Percentiles rank a stretch among this genome's conserved stretches.
Evolutionary conservation across 768 basidiomycete genomes (phyloP).

Genomic region (Hirschioporus abietinus): DNA sequence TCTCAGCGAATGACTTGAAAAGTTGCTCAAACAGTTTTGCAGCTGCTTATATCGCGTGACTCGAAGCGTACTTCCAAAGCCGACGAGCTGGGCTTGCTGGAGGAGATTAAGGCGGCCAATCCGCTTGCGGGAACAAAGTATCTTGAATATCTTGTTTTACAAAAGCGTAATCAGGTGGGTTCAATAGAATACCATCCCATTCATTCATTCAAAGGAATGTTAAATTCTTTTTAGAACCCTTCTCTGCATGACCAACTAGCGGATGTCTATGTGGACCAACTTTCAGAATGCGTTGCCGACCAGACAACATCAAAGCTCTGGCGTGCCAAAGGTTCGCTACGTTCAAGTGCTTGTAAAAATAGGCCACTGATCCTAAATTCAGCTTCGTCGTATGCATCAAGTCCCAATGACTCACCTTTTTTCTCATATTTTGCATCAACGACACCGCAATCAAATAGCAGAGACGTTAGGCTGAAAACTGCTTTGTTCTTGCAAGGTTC

Average conservation of each 20-base stretch:
- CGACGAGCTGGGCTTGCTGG: slow-evolving; percentile 55
- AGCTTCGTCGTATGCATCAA: slow-evolving; percentile 53
- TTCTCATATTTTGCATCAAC: slow-evolving; percentile 77
- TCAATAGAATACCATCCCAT: background rate
- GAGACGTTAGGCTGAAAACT: slow-evolving; percentile 66
- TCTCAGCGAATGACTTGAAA: background rate
- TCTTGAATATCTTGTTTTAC: slow-evolving; percentile 76
- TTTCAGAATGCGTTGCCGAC: slow-evolving; percentile 44
- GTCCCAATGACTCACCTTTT: slow-evolving; percentile 35
- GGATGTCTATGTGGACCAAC: slow-evolving; percentile 44
- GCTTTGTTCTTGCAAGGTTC: slow-evolving; percentile 81
- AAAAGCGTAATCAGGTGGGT: slow-evolving; percentile 55
- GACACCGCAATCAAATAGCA: slow-evolving; percentile 73
- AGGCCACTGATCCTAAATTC: slow-evolving; percentile 7
- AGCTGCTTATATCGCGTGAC: slow-evolving; percentile 61
- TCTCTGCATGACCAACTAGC: slow-evolving; percentile 68
- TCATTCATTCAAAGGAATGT: background rate
- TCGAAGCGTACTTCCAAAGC: slow-evolving; percentile 51
- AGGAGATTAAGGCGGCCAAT: slow-evolving; percentile 52
- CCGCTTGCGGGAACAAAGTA: slow-evolving; percentile 62
- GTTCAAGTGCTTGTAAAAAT: background rate
- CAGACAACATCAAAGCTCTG: slow-evolving; percentile 57
- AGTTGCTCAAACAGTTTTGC: slow-evolving; percentile 6
- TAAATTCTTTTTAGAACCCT: slow-evolving; percentile 36
- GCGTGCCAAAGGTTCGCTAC: slow-evolving; percentile 59